Conservation (phyloP, 1,284 basidiomycete genomes). For the Ceraceosorus guamensis region DNA sequence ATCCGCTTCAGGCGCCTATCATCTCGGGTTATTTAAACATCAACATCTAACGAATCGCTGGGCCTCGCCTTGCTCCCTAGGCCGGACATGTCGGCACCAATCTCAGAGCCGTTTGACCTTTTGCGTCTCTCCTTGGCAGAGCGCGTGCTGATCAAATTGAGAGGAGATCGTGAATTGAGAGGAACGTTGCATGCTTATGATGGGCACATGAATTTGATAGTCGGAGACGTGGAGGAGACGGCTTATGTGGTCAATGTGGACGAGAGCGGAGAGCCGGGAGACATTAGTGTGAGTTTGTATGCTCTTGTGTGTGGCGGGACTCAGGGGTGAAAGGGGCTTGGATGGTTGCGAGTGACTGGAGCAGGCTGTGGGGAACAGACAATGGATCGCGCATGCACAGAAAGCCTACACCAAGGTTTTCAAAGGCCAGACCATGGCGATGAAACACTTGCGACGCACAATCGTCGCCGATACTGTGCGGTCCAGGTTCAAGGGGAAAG, state of each 20-base stretch:
- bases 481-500: no score
- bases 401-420: no score
- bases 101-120: conserved; percentile 96
- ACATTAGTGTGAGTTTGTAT: conserved; percentile 49
- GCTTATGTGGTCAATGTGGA: conserved; percentile 49
- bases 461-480: no score
- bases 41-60: no score
- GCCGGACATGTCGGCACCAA: neutral
- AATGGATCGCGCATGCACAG: neutral
- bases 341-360: neutral
- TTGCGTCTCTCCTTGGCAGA: conserved; percentile 92
- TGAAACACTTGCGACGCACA: no score
- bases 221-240: conserved; percentile 89
- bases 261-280: conserved; percentile 47
- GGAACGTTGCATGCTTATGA: conserved; percentile 97
- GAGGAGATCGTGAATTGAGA: conserved; percentile 85
- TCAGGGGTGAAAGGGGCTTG: neutral
- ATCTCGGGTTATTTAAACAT: no score
- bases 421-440: no score
- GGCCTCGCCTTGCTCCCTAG: no score
- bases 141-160: conserved; percentile 88
- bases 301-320: neutral
- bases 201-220: conserved; percentile 98
- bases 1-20: no score
- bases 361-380: neutral